These are phyloP conservation scores for Phyllosticta paracitricarpa DNA, from an alignment of 2,329 filamentous ascomycete species.

Conservation along the genomic window DNA sequence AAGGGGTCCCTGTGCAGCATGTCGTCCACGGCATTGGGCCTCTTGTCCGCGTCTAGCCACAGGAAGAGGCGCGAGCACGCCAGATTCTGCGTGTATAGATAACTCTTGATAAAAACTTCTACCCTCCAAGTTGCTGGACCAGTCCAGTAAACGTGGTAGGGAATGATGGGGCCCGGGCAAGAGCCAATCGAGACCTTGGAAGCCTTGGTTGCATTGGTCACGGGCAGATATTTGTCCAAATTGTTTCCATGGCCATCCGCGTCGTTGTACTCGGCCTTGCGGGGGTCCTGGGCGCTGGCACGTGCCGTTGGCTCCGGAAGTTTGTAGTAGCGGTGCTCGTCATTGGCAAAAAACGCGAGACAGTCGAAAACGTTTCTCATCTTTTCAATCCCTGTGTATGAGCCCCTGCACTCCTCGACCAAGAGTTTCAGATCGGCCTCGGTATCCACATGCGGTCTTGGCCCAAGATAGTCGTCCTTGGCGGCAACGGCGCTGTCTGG, in stretches of 20 bases:
- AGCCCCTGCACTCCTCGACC: slow-evolving; percentile 44
- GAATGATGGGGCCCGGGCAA: slow-evolving; percentile 46
- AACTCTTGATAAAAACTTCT: slow-evolving; percentile 47
- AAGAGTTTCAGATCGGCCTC: slow-evolving; percentile 43
- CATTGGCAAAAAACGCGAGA: slow-evolving; percentile 40
- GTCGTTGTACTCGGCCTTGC: slow-evolving; percentile 32
- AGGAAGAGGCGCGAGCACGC: slow-evolving; percentile 44
- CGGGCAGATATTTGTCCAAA: slow-evolving; percentile 26
- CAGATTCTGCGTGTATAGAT: slow-evolving; percentile 47
- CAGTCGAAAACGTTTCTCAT: slow-evolving; percentile 46
- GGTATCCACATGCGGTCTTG: slow-evolving; percentile 42
- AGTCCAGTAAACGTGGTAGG: slow-evolving; percentile 49
- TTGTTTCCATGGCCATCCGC: slow-evolving; percentile 34
- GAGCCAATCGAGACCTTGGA: slow-evolving; percentile 36
- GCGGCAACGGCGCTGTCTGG: slow-evolving; percentile 39
- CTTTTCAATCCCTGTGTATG: slow-evolving; percentile 43
- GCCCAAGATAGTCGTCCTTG: slow-evolving; percentile 43
- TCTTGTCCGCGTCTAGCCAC: slow-evolving; percentile 45
- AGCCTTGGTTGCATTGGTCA: slow-evolving; percentile 24
- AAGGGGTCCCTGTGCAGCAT: slow-evolving; percentile 43
- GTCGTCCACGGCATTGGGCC: slow-evolving; percentile 40
- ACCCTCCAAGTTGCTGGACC: slow-evolving; percentile 48
- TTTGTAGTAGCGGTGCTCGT: slow-evolving; percentile 41
- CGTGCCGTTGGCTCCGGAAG: slow-evolving; percentile 32
- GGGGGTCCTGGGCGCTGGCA: slow-evolving; percentile 33